Evolutionary conservation across 208 protist species (phyloP).

Genomic region (Leishmania mexicana): DNA sequence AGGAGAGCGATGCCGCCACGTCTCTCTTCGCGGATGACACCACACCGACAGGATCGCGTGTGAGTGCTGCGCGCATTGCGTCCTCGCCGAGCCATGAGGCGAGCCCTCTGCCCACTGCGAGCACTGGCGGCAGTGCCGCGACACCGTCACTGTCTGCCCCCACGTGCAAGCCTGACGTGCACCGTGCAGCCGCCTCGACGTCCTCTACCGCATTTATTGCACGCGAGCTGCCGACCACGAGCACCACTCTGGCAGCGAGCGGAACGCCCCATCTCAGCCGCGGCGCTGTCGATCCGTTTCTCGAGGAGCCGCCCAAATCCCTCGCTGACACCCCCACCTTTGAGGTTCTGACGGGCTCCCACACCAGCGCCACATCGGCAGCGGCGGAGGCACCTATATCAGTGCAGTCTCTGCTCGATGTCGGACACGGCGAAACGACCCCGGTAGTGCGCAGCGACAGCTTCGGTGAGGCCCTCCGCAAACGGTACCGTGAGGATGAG

Average conservation of each 20-base stretch:
- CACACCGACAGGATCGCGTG: slow-evolving; percentile 11
- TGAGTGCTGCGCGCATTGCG: slow-evolving; percentile 13
- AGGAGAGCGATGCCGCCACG: slow-evolving; percentile 11
- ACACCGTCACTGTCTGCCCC: not conserved
- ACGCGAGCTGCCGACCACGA: slow-evolving; percentile 17
- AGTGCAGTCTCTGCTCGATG: slow-evolving; percentile 59
- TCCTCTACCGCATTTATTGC: slow-evolving; percentile 9
- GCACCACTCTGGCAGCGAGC: not conserved
- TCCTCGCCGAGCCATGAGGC: not conserved
- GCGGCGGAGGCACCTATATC: slow-evolving; percentile 24
- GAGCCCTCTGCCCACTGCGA: not conserved
- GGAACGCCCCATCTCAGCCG: not conserved
- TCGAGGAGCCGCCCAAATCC: not conserved
- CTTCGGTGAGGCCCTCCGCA: slow-evolving; percentile 77
- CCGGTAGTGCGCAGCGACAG: slow-evolving; percentile 43
- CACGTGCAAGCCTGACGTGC: not conserved
- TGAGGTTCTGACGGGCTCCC: not conserved
- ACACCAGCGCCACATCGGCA: not conserved
- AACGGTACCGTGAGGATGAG: slow-evolving; percentile 82
- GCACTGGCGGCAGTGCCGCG: not conserved
- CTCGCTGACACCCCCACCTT: not conserved
- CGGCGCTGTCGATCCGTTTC: slow-evolving; percentile 37
- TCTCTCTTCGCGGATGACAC: not conserved
- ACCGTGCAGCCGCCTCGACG: not conserved
- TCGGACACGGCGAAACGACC: slow-evolving; percentile 34